These are phyloP conservation scores for Leccinum pseudoinsigne DNA, from an alignment of 1,284 basidiomycete genomes.

Conservation along the genomic window DNA sequence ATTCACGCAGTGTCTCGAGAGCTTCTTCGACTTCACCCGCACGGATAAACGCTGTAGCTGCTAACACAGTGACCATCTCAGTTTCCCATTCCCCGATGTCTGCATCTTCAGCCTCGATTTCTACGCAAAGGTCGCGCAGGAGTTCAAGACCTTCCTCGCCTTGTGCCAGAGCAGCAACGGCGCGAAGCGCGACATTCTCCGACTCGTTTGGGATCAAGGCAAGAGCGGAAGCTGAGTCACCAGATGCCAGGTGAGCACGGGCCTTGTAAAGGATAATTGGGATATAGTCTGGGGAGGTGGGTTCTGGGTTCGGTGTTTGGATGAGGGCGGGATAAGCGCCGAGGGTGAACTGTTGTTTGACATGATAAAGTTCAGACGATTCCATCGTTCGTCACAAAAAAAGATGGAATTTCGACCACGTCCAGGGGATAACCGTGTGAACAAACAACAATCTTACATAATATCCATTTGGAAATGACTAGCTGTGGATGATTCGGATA, in stretches of 20 bases:
- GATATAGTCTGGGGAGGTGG: conserved; percentile 62
- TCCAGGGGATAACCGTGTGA: no score
- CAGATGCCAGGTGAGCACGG: conserved; percentile 79
- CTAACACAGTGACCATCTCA: conserved; percentile 72
- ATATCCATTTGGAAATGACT: not conserved
- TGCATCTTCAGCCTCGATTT: conserved; percentile 78
- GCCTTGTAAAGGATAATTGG: conserved; percentile 78
- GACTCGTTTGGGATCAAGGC: conserved; percentile 57
- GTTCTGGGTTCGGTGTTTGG: conserved; percentile 54
- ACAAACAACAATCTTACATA: not conserved
- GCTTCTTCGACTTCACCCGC: conserved; percentile 91
- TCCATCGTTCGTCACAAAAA: conserved; percentile 57
- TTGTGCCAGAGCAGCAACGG: conserved; percentile 69
- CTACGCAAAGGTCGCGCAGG: conserved; percentile 82
- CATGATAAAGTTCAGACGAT: conserved; percentile 79
- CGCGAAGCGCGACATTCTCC: conserved; percentile 69
- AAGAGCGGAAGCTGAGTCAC: conserved; percentile 55
- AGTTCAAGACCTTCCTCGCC: conserved; percentile 73
- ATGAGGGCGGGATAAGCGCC: conserved; percentile 69
- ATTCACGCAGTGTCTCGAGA: conserved; percentile 78
- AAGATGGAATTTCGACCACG: not conserved
- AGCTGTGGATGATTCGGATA: no score
- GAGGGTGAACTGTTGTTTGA: conserved; percentile 85
- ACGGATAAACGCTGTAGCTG: conserved; percentile 81
- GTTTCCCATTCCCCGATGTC: conserved; percentile 64